phyloP scores from a whole-genome alignment of 257 asterid genomes.

The Solanum rostratum region DNA sequence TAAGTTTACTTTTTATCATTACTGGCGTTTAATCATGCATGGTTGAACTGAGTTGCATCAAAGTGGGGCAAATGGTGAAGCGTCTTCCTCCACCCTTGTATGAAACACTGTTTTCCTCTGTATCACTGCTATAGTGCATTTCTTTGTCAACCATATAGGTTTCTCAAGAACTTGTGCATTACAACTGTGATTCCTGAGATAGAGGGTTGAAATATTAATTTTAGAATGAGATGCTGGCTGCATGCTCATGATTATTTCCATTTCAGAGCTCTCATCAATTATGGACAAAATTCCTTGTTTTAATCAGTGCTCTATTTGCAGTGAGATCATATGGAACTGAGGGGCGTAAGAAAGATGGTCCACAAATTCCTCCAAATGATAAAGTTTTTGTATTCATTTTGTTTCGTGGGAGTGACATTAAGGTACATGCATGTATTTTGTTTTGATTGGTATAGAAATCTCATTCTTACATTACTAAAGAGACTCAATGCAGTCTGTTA shows the following conservation, averaged over 20 bases:
- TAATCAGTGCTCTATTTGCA: slow-evolving; percentile 13
- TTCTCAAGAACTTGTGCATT: background rate
- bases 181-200: background rate
- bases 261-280: background rate
- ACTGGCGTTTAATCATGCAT: background rate
- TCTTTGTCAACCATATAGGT: background rate
- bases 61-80: background rate
- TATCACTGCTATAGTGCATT: background rate
- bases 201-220: background rate
- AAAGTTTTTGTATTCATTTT: slow-evolving; percentile 59
- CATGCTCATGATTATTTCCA: background rate
- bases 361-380: slow-evolving; percentile 62
- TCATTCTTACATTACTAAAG: background rate
- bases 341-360: slow-evolving; percentile 63
- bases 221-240: background rate
- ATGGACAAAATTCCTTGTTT: background rate
- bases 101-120: background rate
- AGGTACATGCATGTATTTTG: slow-evolving; percentile 23
- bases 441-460: background rate
- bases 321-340: slow-evolving; percentile 83
- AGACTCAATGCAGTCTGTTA: background rate
- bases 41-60: background rate
- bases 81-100: background rate
- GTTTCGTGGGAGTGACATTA: slow-evolving; percentile 77
- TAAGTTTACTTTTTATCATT: background rate